These are phyloP conservation scores for Basipetospora chlamydospora DNA, from an alignment of 2,329 filamentous ascomycete species.

Conservation along the genomic window DNA sequence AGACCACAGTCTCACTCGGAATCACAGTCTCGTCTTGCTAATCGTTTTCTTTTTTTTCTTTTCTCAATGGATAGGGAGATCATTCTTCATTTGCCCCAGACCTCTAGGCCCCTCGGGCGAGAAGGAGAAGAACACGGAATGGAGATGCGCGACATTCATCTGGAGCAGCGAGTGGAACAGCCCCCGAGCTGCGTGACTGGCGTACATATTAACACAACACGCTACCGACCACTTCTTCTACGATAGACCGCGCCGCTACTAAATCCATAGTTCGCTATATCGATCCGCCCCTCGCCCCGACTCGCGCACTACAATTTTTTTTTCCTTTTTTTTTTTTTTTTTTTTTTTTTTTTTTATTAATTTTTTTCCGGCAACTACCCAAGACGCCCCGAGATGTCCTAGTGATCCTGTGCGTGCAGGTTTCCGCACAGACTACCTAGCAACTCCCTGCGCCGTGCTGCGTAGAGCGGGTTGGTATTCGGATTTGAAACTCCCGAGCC, in stretches of 20 bases:
- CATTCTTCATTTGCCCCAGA: constrained; percentile 49
- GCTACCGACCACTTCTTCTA: neutral
- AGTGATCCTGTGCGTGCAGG: too few species aligned
- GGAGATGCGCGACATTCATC: constrained; percentile 78
- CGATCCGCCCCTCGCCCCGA: neutral
- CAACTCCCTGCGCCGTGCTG: too few species aligned
- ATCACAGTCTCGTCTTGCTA: too few species aligned
- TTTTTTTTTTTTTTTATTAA: neutral
- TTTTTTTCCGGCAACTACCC: too few species aligned
- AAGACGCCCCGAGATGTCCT: too few species aligned
- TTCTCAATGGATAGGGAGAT: constrained; percentile 29
- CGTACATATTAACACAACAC: neutral
- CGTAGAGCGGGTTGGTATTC: too few species aligned
- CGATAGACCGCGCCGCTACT: too few species aligned
- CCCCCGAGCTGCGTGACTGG: neutral
- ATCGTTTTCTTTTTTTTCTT: too few species aligned
- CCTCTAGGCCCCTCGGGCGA: constrained; percentile 75
- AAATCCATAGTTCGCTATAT: too few species aligned
- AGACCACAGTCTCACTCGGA: too few species aligned
- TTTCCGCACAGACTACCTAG: too few species aligned
- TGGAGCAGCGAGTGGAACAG: constrained; percentile 46
- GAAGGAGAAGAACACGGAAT: constrained; percentile 72
- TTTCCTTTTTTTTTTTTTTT: neutral
- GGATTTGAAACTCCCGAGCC: too few species aligned
- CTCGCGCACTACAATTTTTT: neutral